A percentile compares a stretch with the other conserved stretches of the same genome.
phyloP scores from a whole-genome alignment of 2,329 filamentous ascomycete genomes.

The Magnaporthiopsis rhizophila region DNA sequence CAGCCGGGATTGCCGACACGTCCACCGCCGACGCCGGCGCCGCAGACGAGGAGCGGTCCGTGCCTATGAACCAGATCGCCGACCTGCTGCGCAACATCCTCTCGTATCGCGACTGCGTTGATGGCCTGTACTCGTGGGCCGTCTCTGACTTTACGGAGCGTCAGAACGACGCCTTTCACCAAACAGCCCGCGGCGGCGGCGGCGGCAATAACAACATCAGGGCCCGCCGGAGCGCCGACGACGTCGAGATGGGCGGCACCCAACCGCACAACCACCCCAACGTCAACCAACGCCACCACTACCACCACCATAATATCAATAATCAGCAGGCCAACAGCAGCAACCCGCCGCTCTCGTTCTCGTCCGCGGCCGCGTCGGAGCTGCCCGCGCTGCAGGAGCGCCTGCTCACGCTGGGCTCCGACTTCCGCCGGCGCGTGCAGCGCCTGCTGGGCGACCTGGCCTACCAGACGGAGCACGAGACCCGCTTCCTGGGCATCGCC shows the following conservation, averaged over 20 bases:
- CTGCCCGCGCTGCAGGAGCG: slow-evolving; percentile 70
- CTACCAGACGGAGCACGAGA: slow-evolving; percentile 89
- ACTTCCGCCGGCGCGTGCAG: slow-evolving; percentile 72
- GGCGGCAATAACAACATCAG: slow-evolving; percentile 2
- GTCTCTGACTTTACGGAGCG: slow-evolving; percentile 87
- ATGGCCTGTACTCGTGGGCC: slow-evolving; percentile 89
- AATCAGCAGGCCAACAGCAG: slow-evolving; percentile 15
- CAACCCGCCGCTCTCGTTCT: slow-evolving; percentile 18
- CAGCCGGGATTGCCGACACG: slow-evolving; percentile 24
- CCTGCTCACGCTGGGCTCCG: slow-evolving; percentile 60
- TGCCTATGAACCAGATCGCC: slow-evolving; percentile 84
- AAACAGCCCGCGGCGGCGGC: slow-evolving; percentile 1
- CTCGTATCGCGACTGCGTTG: slow-evolving; percentile 83
- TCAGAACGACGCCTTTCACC: slow-evolving; percentile 62
- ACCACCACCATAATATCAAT: slow-evolving; percentile 9
- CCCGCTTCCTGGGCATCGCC: slow-evolving; percentile 89
- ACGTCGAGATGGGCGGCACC: slow-evolving; percentile 6
- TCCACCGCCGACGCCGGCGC: slow-evolving; percentile 27
- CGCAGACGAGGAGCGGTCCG: slow-evolving; percentile 56
- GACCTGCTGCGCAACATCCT: slow-evolving; percentile 93
- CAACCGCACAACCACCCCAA: slow-evolving; percentile 25
- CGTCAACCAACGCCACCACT: slow-evolving; percentile 36
- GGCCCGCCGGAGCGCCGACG: neutral
- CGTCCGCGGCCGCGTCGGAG: slow-evolving; percentile 54
- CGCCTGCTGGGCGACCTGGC: slow-evolving; percentile 81